These are phyloP conservation scores for Botryobasidium botryosum DNA, from an alignment of 768 basidiomycete species.

Conservation along the genomic window DNA sequence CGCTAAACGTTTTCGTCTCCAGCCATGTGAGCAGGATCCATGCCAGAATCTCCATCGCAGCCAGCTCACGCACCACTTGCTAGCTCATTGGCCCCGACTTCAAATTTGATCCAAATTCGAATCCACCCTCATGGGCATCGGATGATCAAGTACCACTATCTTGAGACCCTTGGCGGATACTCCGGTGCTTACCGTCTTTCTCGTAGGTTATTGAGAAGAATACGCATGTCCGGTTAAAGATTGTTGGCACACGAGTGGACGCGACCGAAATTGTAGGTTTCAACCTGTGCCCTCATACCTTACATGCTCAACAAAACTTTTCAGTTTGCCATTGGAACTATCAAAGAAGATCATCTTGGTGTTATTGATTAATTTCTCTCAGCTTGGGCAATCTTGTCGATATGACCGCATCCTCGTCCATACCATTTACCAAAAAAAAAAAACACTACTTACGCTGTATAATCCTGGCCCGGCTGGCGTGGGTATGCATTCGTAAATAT, in stretches of 20 bases:
- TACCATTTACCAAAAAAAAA: too few relatives aligned
- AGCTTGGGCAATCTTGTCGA: too few relatives aligned
- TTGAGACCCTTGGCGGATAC: conserved; percentile 1
- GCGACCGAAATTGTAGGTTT: conserved; percentile 85
- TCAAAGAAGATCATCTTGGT: conserved; percentile 95
- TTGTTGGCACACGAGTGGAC: conserved; percentile 96
- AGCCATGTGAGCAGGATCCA: conserved; percentile 50
- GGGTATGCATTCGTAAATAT: too few relatives aligned
- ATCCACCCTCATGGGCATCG: conserved; percentile 90
- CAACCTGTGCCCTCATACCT: neutral
- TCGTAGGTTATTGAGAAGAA: conserved; percentile 82
- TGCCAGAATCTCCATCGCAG: neutral
- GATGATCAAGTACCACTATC: conserved; percentile 51
- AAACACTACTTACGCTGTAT: too few relatives aligned
- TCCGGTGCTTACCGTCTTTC: neutral
- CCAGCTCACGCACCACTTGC: neutral
- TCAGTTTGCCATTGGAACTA: conserved; percentile 92
- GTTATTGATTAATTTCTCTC: conserved; percentile 47
- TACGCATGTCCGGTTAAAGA: conserved; percentile 80
- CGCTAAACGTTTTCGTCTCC: conserved; percentile 85
- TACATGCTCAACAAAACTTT: neutral
- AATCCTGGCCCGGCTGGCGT: too few relatives aligned
- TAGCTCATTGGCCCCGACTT: conserved; percentile 90
- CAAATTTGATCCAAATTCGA: conserved; percentile 88
- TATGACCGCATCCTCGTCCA: too few relatives aligned